Evolutionary conservation across 345 rosid species (phyloP).

Genomic region (Salix exigua): DNA sequence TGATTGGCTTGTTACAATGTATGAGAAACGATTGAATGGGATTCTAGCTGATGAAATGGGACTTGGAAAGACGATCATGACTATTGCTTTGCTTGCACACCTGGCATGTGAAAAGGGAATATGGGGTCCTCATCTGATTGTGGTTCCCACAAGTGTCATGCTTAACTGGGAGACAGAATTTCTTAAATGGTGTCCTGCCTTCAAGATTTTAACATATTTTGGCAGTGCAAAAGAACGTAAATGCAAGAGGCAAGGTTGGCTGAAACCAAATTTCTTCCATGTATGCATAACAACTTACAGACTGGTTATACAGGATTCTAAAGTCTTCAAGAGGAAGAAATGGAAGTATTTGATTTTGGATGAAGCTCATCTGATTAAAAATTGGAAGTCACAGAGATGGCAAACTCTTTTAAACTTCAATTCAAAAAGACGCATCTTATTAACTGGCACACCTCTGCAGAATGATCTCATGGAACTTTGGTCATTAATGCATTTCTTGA

Average conservation of each 20-base stretch:
- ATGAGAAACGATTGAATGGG: conserved; percentile 96
- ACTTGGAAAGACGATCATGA: conserved; percentile 99
- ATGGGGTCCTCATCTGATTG: conserved; percentile 99
- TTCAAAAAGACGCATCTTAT: conserved; percentile 89
- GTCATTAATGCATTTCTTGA: conserved; percentile 99
- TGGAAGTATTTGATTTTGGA: conserved; percentile 99
- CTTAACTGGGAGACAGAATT: conserved; percentile 99
- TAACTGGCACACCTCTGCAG: conserved; percentile 98
- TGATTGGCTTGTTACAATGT: conserved; percentile 99
- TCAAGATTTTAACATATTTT: conserved; percentile 95
- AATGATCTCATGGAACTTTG: conserved; percentile 99
- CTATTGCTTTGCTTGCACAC: conserved; percentile 96
- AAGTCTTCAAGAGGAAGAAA: conserved; percentile 97
- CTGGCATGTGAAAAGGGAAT: conserved; percentile 98
- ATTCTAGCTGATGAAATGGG: conserved; percentile 99
- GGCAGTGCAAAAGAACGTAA: conserved; percentile 99
- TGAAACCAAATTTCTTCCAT: conserved; percentile 93
- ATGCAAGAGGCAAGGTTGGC: conserved; percentile 97
- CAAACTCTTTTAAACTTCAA: conserved; percentile 97
- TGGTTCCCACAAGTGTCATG: conserved; percentile 99
- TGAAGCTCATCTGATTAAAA: conserved; percentile 99
- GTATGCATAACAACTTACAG: conserved; percentile 97
- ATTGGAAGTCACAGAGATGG: conserved; percentile 99
- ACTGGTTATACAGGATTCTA: conserved; percentile 93
- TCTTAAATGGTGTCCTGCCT: conserved; percentile 99